Evolutionary conservation across 2,329 filamentous ascomycete genomes (phyloP).

Genomic region (Macrophomina pseudophaseolina): DNA sequence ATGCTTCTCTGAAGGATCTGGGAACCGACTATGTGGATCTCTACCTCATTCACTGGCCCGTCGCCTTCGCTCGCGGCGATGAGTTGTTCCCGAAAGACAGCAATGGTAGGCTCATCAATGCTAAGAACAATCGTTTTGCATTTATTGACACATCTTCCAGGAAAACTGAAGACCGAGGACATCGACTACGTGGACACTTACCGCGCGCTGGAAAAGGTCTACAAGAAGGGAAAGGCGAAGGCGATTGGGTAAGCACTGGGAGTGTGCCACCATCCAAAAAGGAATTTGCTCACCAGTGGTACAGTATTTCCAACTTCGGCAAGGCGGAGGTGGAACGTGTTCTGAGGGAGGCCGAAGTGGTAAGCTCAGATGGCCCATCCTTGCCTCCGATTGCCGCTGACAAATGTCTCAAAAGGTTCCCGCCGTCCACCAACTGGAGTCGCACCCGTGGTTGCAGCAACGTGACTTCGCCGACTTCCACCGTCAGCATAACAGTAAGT

Average conservation of each 20-base stretch:
- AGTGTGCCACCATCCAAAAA: background rate
- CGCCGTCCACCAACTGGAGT: constrained; percentile 58
- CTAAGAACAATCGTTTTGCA: constrained; percentile 27
- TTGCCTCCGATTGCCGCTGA: constrained; percentile 11
- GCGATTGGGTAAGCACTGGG: constrained; percentile 69
- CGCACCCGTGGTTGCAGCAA: constrained; percentile 61
- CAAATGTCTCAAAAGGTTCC: constrained; percentile 39
- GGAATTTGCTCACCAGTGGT: background rate
- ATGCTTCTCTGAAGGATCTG: constrained; percentile 57
- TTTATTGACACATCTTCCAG: constrained; percentile 54
- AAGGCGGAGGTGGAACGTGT: constrained; percentile 55
- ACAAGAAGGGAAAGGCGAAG: constrained; percentile 69
- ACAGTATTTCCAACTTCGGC: constrained; percentile 59
- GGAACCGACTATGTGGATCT: constrained; percentile 89
- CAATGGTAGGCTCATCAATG: constrained; percentile 52
- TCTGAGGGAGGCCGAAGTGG: constrained; percentile 50
- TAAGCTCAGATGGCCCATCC: background rate
- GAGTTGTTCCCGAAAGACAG: background rate
- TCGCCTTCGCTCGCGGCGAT: constrained; percentile 63
- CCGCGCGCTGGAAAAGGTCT: constrained; percentile 77
- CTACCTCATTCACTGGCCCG: constrained; percentile 88
- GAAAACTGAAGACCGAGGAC: constrained; percentile 65
- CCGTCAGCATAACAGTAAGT: constrained; percentile 56
- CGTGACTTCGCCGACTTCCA: constrained; percentile 55
- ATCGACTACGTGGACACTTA: constrained; percentile 82